These are phyloP conservation scores for Papiliotrema terrestris DNA, from an alignment of 1,284 basidiomycete species.

Conservation along the genomic window DNA sequence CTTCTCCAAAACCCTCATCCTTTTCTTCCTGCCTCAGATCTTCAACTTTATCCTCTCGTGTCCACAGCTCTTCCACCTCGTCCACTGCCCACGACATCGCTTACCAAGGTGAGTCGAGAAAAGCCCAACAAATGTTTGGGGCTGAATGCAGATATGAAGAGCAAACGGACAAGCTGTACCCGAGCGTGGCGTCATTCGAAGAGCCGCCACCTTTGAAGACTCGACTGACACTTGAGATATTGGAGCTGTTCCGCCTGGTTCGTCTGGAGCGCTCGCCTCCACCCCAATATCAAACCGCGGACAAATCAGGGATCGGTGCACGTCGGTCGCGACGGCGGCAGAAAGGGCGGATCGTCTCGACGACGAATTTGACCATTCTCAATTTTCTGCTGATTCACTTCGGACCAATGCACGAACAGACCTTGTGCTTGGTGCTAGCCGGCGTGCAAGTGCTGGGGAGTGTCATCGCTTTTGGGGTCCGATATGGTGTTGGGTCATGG, in stretches of 20 bases:
- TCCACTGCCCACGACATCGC: constrained; percentile 90
- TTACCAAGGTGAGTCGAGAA: constrained; percentile 76
- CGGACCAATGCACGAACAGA: constrained; percentile 77
- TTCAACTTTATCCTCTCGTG: constrained; percentile 95
- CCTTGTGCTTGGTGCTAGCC: constrained; percentile 68
- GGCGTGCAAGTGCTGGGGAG: constrained; percentile 71
- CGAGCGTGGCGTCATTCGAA: constrained; percentile 65
- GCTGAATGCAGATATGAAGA: constrained; percentile 61
- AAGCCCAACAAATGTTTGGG: too few species aligned
- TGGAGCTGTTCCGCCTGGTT: constrained; percentile 65
- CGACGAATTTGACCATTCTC: constrained; percentile 82
- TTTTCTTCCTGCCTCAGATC: constrained; percentile 97
- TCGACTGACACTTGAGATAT: constrained; percentile 56
- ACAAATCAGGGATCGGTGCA: neutral
- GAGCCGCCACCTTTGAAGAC: constrained; percentile 55
- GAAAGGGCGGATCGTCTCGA: constrained; percentile 55
- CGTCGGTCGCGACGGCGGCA: neutral
- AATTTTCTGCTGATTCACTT: constrained; percentile 73
- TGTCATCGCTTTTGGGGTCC: constrained; percentile 69
- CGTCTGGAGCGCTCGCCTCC: constrained; percentile 59
- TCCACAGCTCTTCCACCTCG: constrained; percentile 90
- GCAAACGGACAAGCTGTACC: constrained; percentile 66
- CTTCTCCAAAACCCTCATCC: constrained; percentile 91
- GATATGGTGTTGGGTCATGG: constrained; percentile 80
- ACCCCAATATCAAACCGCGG: constrained; percentile 25